These are phyloP conservation scores for Staphylotrichum tortipilum DNA, from an alignment of 495 filamentous ascomycete species.

Conservation along the genomic window DNA sequence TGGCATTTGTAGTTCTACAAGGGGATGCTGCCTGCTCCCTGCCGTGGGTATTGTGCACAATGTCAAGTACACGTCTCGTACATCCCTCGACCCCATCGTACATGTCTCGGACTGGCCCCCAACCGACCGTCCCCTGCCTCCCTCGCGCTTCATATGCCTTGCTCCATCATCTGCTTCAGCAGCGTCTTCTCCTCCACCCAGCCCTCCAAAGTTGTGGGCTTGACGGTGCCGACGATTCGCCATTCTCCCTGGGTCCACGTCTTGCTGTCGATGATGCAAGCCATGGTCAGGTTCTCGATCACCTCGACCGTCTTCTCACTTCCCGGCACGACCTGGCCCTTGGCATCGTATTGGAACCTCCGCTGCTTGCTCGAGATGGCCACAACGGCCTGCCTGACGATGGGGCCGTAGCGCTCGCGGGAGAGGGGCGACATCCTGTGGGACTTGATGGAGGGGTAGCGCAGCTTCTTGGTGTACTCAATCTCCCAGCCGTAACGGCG, in stretches of 20 bases:
- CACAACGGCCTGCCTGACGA: constrained; percentile 63
- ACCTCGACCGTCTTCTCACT: constrained; percentile 54
- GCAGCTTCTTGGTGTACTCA: constrained; percentile 41
- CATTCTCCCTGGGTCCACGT: constrained; percentile 53
- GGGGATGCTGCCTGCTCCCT: neutral
- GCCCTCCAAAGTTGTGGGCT: constrained; percentile 49
- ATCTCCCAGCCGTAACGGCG: constrained; percentile 56
- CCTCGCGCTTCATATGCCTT: neutral
- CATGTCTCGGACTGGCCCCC: neutral
- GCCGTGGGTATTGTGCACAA: too few species aligned
- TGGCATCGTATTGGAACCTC: constrained; percentile 34
- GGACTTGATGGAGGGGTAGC: constrained; percentile 50
- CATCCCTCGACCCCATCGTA: constrained; percentile 2
- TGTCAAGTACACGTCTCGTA: constrained; percentile 1
- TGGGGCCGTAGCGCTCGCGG: constrained; percentile 16
- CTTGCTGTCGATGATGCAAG: constrained; percentile 42
- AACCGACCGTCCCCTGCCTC: neutral
- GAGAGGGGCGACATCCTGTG: constrained; percentile 49
- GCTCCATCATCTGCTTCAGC: neutral
- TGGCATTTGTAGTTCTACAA: neutral
- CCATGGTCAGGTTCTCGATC: constrained; percentile 72
- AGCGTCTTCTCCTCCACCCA: constrained; percentile 23
- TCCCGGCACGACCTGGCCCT: constrained; percentile 29
- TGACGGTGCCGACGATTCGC: constrained; percentile 66
- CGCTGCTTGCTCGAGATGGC: constrained; percentile 61